Percentiles rank a stretch among this genome's conserved stretches.
Evolutionary conservation across 1,284 basidiomycete species (phyloP).

Genomic region (Fomitopsis betulina): DNA sequence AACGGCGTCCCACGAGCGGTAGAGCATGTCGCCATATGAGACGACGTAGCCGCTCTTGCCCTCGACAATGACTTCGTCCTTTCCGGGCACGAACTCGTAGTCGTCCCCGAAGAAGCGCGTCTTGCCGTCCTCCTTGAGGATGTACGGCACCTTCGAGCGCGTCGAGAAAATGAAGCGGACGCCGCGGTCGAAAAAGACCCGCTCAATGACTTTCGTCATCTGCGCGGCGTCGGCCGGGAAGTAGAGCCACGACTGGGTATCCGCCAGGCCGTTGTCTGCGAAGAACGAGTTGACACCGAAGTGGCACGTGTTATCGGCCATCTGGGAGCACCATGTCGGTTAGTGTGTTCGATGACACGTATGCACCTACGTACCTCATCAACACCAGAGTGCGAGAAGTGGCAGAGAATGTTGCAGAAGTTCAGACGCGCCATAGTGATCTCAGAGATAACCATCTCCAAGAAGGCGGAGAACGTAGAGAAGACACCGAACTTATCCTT

Average conservation of each 20-base stretch:
- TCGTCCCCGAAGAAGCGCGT: constrained; percentile 62
- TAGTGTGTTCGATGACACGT: background rate
- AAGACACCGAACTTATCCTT: constrained; percentile 74
- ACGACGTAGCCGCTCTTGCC: constrained; percentile 75
- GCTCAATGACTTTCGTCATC: constrained; percentile 72
- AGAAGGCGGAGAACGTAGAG: constrained; percentile 84
- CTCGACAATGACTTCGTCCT: constrained; percentile 71
- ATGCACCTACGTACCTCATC: constrained; percentile 41
- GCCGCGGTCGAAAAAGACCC: constrained; percentile 78
- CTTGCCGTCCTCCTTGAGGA: constrained; percentile 72
- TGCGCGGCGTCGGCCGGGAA: constrained; percentile 82
- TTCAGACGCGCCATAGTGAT: constrained; percentile 88
- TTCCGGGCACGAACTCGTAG: constrained; percentile 78
- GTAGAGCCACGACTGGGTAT: constrained; percentile 75
- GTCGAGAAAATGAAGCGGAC: constrained; percentile 84
- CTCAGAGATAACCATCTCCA: constrained; percentile 85
- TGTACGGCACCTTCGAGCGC: constrained; percentile 81
- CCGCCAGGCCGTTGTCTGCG: constrained; percentile 79
- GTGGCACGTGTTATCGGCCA: constrained; percentile 85
- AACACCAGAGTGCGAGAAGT: constrained; percentile 79
- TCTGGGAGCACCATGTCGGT: constrained; percentile 26
- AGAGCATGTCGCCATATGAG: constrained; percentile 78
- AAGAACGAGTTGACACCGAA: constrained; percentile 84
- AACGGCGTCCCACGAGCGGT: constrained; percentile 78
- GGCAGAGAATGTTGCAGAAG: constrained; percentile 79